Conservation (phyloP, 164 flowering plant species). For the Saururus chinensis region DNA sequence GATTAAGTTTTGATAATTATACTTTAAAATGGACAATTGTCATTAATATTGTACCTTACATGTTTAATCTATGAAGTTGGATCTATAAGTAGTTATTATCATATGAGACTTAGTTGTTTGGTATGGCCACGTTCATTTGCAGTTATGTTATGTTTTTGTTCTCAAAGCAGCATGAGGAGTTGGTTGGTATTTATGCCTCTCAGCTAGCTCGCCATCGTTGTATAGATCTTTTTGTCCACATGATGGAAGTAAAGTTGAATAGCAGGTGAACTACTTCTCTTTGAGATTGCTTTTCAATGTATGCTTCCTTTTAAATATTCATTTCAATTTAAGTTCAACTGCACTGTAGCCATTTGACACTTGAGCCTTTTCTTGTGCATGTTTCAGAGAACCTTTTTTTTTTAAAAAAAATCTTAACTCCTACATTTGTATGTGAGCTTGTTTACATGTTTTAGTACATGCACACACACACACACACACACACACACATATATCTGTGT, state of each 20-base stretch:
- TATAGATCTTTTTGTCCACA: conserved; percentile 92
- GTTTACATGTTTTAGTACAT: no score
- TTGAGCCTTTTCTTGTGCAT: background rate
- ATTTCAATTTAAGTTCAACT: background rate
- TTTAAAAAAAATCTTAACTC: no score
- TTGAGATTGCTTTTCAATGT: background rate
- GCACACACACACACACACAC: no score
- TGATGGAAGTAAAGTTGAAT: conserved; percentile 90
- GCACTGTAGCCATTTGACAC: background rate
- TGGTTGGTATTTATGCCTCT: conserved; percentile 97
- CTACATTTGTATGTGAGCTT: no score
- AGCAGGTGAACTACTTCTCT: conserved; percentile 41
- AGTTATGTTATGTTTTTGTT: conserved; percentile 96
- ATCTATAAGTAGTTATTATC: no score
- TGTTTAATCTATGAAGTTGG: no score
- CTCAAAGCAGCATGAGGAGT: conserved; percentile 78
- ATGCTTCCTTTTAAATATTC: no score
- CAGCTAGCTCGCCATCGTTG: conserved; percentile 90
- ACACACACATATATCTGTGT: no score
- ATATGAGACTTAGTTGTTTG: background rate
- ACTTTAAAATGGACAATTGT: no score
- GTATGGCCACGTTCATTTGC: conserved; percentile 14
- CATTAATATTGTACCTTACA: no score
- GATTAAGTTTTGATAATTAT: no score
- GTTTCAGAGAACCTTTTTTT: background rate